Evolutionary conservation across 2,329 filamentous ascomycete genomes (phyloP), one percentile per base, ranked within the genome.

Genomic region (Curvularia lunata): DNA sequence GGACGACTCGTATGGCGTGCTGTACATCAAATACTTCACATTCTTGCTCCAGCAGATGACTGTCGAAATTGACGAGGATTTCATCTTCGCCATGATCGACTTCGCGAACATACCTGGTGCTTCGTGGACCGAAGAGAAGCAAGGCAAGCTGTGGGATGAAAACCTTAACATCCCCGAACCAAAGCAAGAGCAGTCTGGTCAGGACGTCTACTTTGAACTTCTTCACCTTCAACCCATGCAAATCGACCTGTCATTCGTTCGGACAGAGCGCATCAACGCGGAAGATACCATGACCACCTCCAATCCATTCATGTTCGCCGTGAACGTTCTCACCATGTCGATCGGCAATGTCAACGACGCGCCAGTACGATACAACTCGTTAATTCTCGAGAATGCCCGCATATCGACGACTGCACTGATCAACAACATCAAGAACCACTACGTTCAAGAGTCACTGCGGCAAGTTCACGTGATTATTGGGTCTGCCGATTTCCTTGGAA

Each of bases 341-440:
- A 95, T 99, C 70, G 95, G 95, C 63, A 99, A 99, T 70, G 92
- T 99, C 81, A 99, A 99, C 70, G 96, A 99, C 77, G 95, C 95
- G 6, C 96, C 95, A 0, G 88, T 99, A 52, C 88, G 92, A 47
- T 87, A 99, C 74, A 99, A 98, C 63, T 92, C 95, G 1, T 82
- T 99, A 23, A 91, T 99, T 81, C 81, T 99, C 23, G 95, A 99
- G 77, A 99, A 99, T 69, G 93, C 95, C 43, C 88, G 95, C 27
- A 90, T 99, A 5, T 97, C 95, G 0, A 88, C 92, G 7, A 88
- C 89, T 5, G 87, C 96, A 1, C 83, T 99, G 43, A 85, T 92
- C 21, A 89, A 91, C 74, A 97, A 93, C 73, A 87, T 99, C 53
- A 90, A 91, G 48, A 96, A 89, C 66, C 95, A 99, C 79, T 99